A percentile compares a stretch with the other conserved stretches of the same genome.
phyloP scores from a whole-genome alignment of 169 alveolate species.

The Cryptosporidium ubiquitum region DNA sequence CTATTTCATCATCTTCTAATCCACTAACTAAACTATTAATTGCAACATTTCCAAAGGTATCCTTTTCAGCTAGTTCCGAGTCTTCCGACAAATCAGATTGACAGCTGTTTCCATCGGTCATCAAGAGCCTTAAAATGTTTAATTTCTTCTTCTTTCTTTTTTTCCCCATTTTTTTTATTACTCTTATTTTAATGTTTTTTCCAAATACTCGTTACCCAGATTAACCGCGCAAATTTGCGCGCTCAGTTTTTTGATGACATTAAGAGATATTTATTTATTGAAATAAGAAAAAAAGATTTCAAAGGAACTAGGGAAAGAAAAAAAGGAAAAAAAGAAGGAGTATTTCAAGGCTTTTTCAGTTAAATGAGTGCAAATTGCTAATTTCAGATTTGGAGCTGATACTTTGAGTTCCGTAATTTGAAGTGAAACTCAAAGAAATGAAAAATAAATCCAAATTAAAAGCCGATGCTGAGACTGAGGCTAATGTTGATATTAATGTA shows the following conservation, averaged over 20 bases:
- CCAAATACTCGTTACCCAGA: slow-evolving; percentile 11
- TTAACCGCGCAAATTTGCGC: slow-evolving; percentile 17
- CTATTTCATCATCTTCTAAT: not conserved
- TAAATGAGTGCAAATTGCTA: not conserved
- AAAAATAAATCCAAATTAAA: not conserved
- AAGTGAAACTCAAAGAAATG: not conserved
- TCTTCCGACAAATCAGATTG: slow-evolving; percentile 7
- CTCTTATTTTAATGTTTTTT: not conserved
- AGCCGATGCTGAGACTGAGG: not conserved
- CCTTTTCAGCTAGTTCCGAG: not conserved
- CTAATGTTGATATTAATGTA: not conserved
- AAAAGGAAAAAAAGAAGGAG: not conserved
- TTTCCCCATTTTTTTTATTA: slow-evolving; percentile 8
- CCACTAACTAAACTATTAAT: slow-evolving; percentile 11
- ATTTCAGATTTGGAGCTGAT: not conserved
- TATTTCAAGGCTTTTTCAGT: no score
- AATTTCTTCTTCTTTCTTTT: slow-evolving; percentile 20
- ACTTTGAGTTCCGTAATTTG: not conserved
- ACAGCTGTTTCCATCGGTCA: slow-evolving; percentile 9
- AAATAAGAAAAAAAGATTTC: not conserved
- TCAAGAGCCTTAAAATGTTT: slow-evolving; percentile 19
- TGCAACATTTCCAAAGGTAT: not conserved
- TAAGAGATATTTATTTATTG: slow-evolving; percentile 1
- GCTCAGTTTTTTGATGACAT: slow-evolving; percentile 43
- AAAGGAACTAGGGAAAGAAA: not conserved